These are phyloP conservation scores for Phytopythium aichiense DNA, from an alignment of 352 stramenopile genomes.

Conservation along the genomic window DNA sequence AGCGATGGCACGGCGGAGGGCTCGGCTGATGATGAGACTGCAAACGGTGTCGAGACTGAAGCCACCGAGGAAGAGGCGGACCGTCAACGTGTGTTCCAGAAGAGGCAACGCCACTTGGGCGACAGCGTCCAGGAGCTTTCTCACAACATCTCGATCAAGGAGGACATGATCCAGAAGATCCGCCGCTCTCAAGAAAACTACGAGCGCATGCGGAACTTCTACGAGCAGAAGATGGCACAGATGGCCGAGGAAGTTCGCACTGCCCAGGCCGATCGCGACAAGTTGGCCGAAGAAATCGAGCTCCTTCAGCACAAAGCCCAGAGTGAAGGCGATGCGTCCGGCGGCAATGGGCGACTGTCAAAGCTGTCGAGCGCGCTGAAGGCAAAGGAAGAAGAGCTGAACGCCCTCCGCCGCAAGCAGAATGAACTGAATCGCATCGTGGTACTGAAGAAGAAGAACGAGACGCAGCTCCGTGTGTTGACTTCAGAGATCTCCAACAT, in stretches of 20 bases:
- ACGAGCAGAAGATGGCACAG: constrained; percentile 79
- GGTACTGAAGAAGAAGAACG: constrained; percentile 84
- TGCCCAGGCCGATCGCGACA: constrained; percentile 63
- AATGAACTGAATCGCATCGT: constrained; percentile 81
- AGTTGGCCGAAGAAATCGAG: constrained; percentile 73
- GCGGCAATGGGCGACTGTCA: constrained; percentile 45
- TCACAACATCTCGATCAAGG: constrained; percentile 84
- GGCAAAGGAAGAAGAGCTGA: constrained; percentile 72
- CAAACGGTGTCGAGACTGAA: constrained; percentile 24
- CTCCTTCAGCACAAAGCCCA: constrained; percentile 62
- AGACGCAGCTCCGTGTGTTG: constrained; percentile 78
- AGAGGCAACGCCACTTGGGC: constrained; percentile 70
- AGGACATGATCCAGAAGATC: constrained; percentile 81
- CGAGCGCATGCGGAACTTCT: constrained; percentile 77
- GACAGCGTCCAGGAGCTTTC: constrained; percentile 76
- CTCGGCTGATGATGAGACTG: constrained; percentile 25
- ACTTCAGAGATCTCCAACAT: constrained; percentile 82
- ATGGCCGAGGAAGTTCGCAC: constrained; percentile 74
- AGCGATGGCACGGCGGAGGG: constrained; percentile 41
- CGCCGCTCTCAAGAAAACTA: constrained; percentile 79
- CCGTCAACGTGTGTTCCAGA: constrained; percentile 79
- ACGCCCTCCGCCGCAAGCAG: constrained; percentile 72
- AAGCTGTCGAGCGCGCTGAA: constrained; percentile 78
- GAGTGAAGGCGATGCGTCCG: constrained; percentile 45
- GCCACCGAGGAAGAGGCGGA: constrained; percentile 65